phyloP scores from a whole-genome alignment of 495 filamentous ascomycete genomes.

The Aspergillus steynii region DNA sequence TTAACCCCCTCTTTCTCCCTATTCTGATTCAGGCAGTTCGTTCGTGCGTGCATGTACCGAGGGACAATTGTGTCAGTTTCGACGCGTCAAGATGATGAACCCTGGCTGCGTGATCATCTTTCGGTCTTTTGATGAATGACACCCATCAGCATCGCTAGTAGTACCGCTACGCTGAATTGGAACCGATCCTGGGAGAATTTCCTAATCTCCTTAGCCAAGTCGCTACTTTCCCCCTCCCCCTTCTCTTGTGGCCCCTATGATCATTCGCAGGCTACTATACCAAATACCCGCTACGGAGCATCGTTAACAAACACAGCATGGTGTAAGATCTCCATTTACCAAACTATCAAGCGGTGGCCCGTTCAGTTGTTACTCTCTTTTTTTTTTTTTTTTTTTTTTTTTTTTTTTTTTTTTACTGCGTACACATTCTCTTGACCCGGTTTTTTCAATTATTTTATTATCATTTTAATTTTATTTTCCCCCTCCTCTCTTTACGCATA shows the following conservation, averaged over 20 bases:
- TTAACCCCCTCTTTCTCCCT: background rate
- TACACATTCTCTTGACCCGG: too few relatives aligned
- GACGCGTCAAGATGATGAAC: background rate
- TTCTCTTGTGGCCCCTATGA: constrained; percentile 1
- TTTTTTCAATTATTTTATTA: too few relatives aligned
- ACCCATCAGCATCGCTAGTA: background rate
- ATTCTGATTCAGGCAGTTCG: background rate
- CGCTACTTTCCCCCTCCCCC: constrained; percentile 1
- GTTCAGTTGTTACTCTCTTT: constrained; percentile 15
- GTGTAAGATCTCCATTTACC: constrained; percentile 19
- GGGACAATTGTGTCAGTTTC: background rate
- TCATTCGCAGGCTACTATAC: background rate
- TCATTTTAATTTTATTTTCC: too few relatives aligned
- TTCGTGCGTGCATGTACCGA: constrained; percentile 3
- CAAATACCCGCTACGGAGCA: background rate
- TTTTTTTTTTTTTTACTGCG: too few relatives aligned
- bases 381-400: constrained; percentile 16
- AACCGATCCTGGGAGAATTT: too few relatives aligned
- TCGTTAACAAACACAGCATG: constrained; percentile 16
- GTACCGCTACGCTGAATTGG: too few relatives aligned
- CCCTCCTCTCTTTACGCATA: too few relatives aligned
- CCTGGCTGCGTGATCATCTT: constrained; percentile 10
- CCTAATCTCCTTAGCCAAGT: constrained; percentile 1
- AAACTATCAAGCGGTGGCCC: constrained; percentile 19
- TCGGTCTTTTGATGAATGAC: background rate